Evolutionary conservation across 2,329 filamentous ascomycete genomes (phyloP).

Genomic region (Nigrospora oryzae): DNA sequence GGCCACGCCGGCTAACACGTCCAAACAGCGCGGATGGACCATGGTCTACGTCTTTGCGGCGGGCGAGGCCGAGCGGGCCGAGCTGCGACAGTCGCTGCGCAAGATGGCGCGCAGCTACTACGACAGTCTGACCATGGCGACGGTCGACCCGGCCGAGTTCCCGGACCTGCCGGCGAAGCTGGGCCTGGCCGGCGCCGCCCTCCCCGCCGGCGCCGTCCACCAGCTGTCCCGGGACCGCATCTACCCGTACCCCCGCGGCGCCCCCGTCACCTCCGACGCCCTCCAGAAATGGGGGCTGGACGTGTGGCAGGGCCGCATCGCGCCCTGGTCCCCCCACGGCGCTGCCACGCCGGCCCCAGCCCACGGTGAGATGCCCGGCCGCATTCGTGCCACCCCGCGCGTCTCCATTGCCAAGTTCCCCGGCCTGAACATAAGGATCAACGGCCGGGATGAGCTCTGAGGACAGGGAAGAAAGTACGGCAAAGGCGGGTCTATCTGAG

Average conservation of each 20-base stretch:
- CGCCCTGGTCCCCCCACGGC: slow-evolving; percentile 23
- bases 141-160: slow-evolving; percentile 26
- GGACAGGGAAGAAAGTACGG: slow-evolving; percentile 11
- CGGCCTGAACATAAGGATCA: slow-evolving; percentile 16
- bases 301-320: slow-evolving; percentile 25
- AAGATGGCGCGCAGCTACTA: slow-evolving; percentile 23
- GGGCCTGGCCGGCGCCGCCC: slow-evolving; percentile 16
- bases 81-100: slow-evolving; percentile 17
- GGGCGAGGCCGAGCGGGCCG: slow-evolving; percentile 17
- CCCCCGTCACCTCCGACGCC: slow-evolving; percentile 14
- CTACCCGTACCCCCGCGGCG: slow-evolving; percentile 24
- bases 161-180: slow-evolving; percentile 21
- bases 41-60: slow-evolving; percentile 28
- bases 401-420: slow-evolving; percentile 15
- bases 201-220: slow-evolving; percentile 24
- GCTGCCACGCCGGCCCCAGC: slow-evolving; percentile 13
- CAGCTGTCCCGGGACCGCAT: slow-evolving; percentile 24
- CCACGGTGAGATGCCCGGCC: slow-evolving; percentile 11
- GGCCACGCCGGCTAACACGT: neutral
- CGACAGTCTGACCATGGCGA: slow-evolving; percentile 23
- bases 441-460: slow-evolving; percentile 15
- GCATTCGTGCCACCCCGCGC: slow-evolving; percentile 12
- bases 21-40: slow-evolving; percentile 20
- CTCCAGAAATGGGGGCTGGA: slow-evolving; percentile 27
- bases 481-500: too few relatives aligned